Base-by-base conservation (phyloP, 139 green algal genomes). In the Chlamydomonas sphaeroides region DNA sequence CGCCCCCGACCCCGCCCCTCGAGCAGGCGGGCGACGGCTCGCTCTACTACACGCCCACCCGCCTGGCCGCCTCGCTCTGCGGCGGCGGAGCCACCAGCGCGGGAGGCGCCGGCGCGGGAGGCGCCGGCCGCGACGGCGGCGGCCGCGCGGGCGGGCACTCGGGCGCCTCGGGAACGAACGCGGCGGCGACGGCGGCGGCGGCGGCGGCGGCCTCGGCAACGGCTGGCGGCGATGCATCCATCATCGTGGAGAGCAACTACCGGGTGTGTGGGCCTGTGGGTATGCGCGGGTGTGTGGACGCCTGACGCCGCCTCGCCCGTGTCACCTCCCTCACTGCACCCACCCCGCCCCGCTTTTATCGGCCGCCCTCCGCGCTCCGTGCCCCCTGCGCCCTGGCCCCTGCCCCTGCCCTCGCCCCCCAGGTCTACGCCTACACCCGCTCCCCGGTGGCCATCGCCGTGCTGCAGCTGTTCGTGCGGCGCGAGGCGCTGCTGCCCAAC, bases 391-490 rank as follows among this genome's bases (percentile, higher is more conserved):
- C n/a, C n/a, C n/a, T n/a, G n/a, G n/a, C n/a, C n/a, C n/a, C n/a
- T n/a, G n/a, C n/a, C n/a, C n/a, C n/a, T n/a, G n/a, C n/a, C 23
- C 28, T 33, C 57, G 15, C 10, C 1, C 28, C 59, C 20, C 92
- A 96, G 93, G 90, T 98, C 81, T 97, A 98, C 75, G 95, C 94
- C 0, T 96, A 98, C 87, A 97, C 94, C 3, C 86, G 82, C 33
- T 96, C 90, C 1, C 51, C 85, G 11, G 62, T 97, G 20, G 89
- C 94, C 79, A 72, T 86, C 3, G 88, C 93, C 17, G 88, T 98
- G 30, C 85, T 98, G 68, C 66, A 90, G 63, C 86, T 95, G 48
- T 96, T 98, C 74, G 86, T 90, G 51, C 87, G 88, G 42, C 90
- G 85, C n/a, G 95, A 98, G 73, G 93, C 87, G 45, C 59, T 94